Base-by-base conservation (phyloP, 1,284 basidiomycete genomes). In the Cryptococcus neoformans region DNA sequence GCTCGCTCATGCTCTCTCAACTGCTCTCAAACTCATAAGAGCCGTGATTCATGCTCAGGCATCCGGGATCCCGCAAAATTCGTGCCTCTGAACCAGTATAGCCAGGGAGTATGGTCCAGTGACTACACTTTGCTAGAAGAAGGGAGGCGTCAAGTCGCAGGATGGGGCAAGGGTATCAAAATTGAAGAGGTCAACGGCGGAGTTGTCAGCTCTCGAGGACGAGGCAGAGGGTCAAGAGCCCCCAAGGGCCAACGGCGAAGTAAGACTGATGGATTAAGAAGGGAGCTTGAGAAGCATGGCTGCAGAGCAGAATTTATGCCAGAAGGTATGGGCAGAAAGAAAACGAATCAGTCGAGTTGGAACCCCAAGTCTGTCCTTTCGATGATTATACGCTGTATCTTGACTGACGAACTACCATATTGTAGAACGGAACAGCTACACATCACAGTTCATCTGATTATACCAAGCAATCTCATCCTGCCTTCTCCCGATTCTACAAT, bases 51-150 rank as follows among this genome's bases (percentile, higher is more conserved):
- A 12, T 93, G 90, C 73, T 83, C 83, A 0, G 91, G 90, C 6
- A 78, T 84, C 61, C 84, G 90, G 54, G 83, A 93, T 78, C 87
- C 85, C 62, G 84, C 81, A 0, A 82, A 81, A 4, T 91, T 85
- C 68, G 84, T 93, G 12, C 84, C 87, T 5, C 85, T 91, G 83
- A 90, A 88, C 59, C 70, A 84, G 60, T 93, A 91, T 67, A 82
- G 83, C 2, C 90, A 88, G 81, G 88, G 89, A 10, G 81, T 83
- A 17, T 85, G 93, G 84, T 87, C 90, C 84, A 83, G 85, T 65
- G 91, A 94, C 75, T 93, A 91, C 73, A 81, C 82, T 16, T 92
- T 86, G 71, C 80, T 94, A 57, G 92, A 93, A 74, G 87, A 90
- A 14, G 76, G 90, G 49, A 85, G 88, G 36, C 77, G 91, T 62